Conservation (phyloP, 1,284 basidiomycete genomes). For the Salmacisia buchloeana region DNA sequence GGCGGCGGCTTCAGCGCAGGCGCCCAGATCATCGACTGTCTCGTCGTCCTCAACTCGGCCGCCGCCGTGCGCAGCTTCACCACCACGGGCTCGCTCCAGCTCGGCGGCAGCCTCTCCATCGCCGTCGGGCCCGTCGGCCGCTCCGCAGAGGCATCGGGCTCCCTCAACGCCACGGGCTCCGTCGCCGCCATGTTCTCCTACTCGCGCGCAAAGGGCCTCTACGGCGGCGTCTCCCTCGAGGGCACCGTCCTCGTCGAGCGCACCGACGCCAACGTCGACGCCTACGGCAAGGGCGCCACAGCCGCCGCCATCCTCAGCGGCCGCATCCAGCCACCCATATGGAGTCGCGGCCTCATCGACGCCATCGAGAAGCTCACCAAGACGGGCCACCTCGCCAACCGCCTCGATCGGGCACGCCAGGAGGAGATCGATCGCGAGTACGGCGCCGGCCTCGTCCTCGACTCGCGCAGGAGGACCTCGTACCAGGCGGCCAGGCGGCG, state of each 20-base stretch:
- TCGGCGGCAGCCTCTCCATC: constrained; percentile 61
- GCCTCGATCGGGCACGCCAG: not conserved
- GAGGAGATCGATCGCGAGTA: constrained; percentile 8
- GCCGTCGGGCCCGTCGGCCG: constrained; percentile 89
- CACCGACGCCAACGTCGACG: constrained; percentile 61
- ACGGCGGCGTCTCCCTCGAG: constrained; percentile 77
- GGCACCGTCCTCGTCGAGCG: constrained; percentile 91
- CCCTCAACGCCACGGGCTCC: constrained; percentile 78
- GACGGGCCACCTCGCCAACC: constrained; percentile 12
- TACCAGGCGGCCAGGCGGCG: not conserved
- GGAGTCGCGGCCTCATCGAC: constrained; percentile 23
- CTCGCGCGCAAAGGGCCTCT: constrained; percentile 86
- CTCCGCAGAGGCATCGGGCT: constrained; percentile 85
- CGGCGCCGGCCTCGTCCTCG: not conserved
- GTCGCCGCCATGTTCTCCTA: constrained; percentile 86
- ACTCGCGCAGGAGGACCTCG: not conserved
- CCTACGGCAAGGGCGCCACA: constrained; percentile 37
- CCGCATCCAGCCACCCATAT: constrained; percentile 29
- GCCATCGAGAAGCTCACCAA: constrained; percentile 36
- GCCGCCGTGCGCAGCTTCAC: constrained; percentile 76
- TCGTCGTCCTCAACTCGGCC: constrained; percentile 81
- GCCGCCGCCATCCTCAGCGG: constrained; percentile 44
- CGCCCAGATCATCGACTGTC: constrained; percentile 88
- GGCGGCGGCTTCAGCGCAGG: constrained; percentile 77
- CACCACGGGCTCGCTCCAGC: constrained; percentile 82